phyloP scores from a whole-genome alignment of 164 flowering plant genomes.

The Warburgia ugandensis region DNA sequence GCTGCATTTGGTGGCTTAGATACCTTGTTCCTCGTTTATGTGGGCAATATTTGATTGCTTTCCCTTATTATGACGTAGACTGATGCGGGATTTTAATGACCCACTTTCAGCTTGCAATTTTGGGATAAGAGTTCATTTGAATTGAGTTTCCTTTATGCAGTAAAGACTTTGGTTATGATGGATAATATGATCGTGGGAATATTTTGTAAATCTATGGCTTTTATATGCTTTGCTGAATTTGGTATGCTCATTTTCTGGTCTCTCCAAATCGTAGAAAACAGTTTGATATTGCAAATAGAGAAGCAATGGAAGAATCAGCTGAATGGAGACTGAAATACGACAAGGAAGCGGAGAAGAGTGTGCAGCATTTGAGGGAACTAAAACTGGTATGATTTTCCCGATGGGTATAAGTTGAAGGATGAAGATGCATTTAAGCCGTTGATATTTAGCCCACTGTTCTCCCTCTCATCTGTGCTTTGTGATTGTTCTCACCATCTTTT shows the following conservation, averaged over 20 bases:
- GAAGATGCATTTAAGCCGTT: background rate
- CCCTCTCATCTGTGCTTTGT: background rate
- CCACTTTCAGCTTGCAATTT: no score
- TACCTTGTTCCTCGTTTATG: no score
- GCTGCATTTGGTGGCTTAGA: no score
- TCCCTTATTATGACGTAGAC: no score
- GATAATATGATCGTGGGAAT: no score
- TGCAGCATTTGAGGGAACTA: conserved; percentile 40
- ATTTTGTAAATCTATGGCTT: no score
- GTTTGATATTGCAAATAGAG: conserved; percentile 82
- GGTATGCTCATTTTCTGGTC: background rate
- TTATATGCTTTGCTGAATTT: background rate
- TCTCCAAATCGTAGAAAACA: conserved; percentile 41
- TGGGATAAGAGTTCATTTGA: no score
- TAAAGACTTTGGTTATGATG: no score
- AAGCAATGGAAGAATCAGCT: conserved; percentile 97
- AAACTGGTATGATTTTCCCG: conserved; percentile 29
- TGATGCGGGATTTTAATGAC: no score
- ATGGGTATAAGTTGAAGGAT: background rate
- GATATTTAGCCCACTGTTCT: background rate
- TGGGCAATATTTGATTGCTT: no score
- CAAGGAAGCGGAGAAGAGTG: conserved; percentile 44
- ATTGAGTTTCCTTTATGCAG: no score
- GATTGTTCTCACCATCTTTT: background rate
- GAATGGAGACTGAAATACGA: conserved; percentile 88